Evolutionary conservation across 225 moss, liverwort and hornwort genomes (phyloP).

Genomic region (Takakia lepidozioides): DNA sequence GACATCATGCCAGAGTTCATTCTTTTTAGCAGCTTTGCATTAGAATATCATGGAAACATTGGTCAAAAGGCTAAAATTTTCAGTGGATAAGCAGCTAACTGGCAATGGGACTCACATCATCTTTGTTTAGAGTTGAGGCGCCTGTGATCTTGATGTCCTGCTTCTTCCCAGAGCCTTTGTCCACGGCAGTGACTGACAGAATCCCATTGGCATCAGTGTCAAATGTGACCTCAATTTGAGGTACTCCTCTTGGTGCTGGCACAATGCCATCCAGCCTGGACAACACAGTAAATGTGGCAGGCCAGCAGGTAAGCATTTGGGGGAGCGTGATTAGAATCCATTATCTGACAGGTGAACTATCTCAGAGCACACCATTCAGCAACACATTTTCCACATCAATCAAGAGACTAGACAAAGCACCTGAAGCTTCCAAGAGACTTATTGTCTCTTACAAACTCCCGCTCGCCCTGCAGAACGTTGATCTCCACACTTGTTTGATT

Average conservation of each 20-base stretch:
- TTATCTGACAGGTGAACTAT: too few species aligned
- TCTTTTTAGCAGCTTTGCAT: neutral
- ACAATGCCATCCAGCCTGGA: constrained; percentile 55
- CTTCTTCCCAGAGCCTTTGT: constrained; percentile 77
- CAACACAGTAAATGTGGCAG: neutral
- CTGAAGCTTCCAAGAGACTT: constrained; percentile 71
- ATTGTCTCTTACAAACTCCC: constrained; percentile 68
- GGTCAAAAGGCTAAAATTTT: too few species aligned
- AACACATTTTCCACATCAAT: neutral
- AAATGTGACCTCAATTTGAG: constrained; percentile 69
- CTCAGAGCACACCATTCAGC: too few species aligned
- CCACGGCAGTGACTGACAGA: constrained; percentile 54
- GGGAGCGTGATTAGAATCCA: too few species aligned
- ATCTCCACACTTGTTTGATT: constrained; percentile 67
- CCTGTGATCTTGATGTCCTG: constrained; percentile 77
- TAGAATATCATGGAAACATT: too few species aligned
- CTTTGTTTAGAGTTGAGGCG: constrained; percentile 59
- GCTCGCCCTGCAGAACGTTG: constrained; percentile 69
- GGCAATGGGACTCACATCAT: constrained; percentile 20
- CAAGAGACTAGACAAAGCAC: constrained; percentile 4
- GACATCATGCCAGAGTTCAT: too few species aligned
- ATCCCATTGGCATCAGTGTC: constrained; percentile 81
- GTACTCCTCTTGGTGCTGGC: constrained; percentile 69
- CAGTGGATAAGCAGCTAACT: too few species aligned
- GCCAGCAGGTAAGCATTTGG: too few species aligned